Conservation (phyloP, 148 eudicot species). For the Suaeda aralocaspica region DNA sequence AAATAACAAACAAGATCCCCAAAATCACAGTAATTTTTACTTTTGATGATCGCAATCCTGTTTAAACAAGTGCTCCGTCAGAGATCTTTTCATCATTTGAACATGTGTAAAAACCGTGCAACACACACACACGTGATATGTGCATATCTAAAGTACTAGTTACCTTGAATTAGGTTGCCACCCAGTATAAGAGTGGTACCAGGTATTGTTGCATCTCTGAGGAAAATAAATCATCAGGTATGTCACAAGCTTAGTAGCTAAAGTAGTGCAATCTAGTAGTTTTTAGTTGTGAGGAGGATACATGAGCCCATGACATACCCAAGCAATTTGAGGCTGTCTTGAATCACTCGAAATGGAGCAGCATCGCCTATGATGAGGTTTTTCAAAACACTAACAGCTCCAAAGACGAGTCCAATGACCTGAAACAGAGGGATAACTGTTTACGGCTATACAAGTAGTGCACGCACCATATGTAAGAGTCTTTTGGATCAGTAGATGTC, state of each 20-base stretch:
- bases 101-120: not conserved
- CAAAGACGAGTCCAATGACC: conserved; percentile 65
- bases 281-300: not conserved
- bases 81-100: not conserved
- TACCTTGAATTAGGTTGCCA: conserved; percentile 81
- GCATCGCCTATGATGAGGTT: conserved; percentile 58
- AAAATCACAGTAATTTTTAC: conserved; percentile 34
- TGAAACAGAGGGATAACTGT: conserved; percentile 17
- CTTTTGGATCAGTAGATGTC: no score
- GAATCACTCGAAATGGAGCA: conserved; percentile 78
- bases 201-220: conserved; percentile 70
- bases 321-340: conserved; percentile 61
- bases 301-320: conserved; percentile 49
- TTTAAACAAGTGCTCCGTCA: conserved; percentile 10
- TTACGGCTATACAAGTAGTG: not conserved
- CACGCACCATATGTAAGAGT: not conserved
- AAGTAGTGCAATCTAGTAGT: not conserved
- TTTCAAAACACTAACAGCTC: conserved; percentile 57
- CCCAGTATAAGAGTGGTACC: conserved; percentile 79
- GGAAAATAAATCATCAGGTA: not conserved
- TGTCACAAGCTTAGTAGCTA: not conserved
- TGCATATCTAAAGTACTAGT: not conserved
- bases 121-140: not conserved
- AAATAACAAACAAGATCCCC: conserved; percentile 53
- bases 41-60: conserved; percentile 54